Conservation (phyloP, 768 basidiomycete species). For the Kwoniella botswanensis region DNA sequence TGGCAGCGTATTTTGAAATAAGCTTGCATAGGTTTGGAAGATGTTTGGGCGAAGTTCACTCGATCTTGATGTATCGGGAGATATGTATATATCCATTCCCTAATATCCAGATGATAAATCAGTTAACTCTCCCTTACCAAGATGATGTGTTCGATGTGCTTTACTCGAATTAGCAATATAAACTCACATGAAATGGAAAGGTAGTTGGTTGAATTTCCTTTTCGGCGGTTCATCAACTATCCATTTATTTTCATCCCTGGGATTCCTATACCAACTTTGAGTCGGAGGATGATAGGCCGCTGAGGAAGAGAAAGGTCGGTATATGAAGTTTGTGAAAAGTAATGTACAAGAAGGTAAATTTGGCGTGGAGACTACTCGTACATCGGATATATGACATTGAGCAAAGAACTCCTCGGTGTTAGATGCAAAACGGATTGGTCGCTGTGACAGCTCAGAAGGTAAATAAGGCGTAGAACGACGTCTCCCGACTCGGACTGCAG, state of each 20-base stretch:
- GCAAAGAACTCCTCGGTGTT: background rate
- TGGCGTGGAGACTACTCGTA: background rate
- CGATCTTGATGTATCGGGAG: background rate
- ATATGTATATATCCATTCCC: background rate
- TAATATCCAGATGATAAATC: background rate
- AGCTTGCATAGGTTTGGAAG: background rate
- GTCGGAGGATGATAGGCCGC: background rate
- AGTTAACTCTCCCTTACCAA: background rate
- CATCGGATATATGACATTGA: background rate
- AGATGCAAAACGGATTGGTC: background rate
- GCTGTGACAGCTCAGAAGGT: background rate
- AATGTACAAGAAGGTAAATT: background rate
- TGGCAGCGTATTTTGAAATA: background rate
- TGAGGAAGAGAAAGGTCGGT: background rate
- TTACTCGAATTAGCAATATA: background rate
- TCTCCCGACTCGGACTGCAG: too few relatives aligned
- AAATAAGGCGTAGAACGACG: background rate
- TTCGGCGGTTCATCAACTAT: background rate
- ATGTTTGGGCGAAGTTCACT: background rate
- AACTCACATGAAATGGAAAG: background rate
- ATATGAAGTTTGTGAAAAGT: background rate
- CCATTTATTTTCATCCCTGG: background rate
- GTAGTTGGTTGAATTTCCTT: background rate
- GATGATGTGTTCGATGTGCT: background rate
- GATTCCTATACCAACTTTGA: background rate